A percentile compares a stretch with the other conserved stretches of the same genome.
phyloP scores from a whole-genome alignment of 176 grass and related monocot species.

The Zoysia pacifica region DNA sequence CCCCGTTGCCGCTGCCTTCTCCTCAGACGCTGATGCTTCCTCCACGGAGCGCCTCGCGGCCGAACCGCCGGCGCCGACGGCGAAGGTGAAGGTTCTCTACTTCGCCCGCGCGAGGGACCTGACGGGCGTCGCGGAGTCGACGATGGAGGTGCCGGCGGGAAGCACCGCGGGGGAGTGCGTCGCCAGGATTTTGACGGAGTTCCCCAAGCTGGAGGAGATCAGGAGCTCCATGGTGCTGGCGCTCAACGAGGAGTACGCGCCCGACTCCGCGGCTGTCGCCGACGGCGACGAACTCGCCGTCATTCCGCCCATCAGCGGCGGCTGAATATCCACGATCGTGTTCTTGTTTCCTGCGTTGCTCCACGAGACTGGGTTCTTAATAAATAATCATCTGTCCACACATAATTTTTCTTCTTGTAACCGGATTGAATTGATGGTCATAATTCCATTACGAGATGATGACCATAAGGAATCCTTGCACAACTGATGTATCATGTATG shows the following conservation, averaged over 20 bases:
- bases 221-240: slow-evolving; percentile 76
- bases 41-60: neutral
- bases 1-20: neutral
- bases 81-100: slow-evolving; percentile 76
- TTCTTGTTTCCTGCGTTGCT: neutral
- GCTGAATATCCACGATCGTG: slow-evolving; percentile 33
- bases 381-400: neutral
- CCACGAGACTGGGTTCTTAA: neutral
- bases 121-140: slow-evolving; percentile 51
- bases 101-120: slow-evolving; percentile 86
- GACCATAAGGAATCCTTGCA: neutral
- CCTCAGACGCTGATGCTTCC: slow-evolving; percentile 26
- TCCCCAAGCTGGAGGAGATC: slow-evolving; percentile 85
- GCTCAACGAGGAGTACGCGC: slow-evolving; percentile 82
- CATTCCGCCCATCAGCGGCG: slow-evolving; percentile 90
- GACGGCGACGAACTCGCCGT: slow-evolving; percentile 78
- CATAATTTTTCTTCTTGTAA: neutral
- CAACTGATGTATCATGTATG: neutral
- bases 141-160: slow-evolving; percentile 53
- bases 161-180: slow-evolving; percentile 75
- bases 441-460: neutral
- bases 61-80: neutral
- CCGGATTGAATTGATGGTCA: neutral
- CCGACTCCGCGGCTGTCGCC: slow-evolving; percentile 56
- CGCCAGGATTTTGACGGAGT: slow-evolving; percentile 49